phyloP scores from a whole-genome alignment of 176 grass and related monocot species.

The Musa troglodytarum region DNA sequence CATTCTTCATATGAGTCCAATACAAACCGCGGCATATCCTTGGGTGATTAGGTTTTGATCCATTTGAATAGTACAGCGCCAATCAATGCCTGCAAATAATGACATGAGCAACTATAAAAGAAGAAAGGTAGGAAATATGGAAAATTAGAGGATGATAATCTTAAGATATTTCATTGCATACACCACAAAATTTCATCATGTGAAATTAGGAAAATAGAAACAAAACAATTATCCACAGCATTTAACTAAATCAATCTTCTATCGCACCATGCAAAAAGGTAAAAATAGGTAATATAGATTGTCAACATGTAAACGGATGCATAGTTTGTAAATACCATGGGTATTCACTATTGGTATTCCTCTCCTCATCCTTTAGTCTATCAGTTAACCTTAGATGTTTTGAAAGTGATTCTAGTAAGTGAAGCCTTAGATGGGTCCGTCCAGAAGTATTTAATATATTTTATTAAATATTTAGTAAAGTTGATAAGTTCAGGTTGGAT shows the following conservation, averaged over 20 bases:
- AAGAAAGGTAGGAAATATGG: not conserved
- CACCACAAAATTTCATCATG: not conserved
- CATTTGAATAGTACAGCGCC: slow-evolving; percentile 72
- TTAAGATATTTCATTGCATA: not conserved
- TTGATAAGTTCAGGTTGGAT: no score
- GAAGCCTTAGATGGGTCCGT: no score
- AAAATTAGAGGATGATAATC: not conserved
- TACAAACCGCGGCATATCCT: slow-evolving; percentile 99
- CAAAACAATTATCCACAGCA: not conserved
- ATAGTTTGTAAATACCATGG: no score
- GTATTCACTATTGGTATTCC: no score
- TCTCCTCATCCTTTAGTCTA: no score
- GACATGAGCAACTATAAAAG: not conserved
- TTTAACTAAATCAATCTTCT: not conserved
- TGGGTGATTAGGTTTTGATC: slow-evolving; percentile 79
- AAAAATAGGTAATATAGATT: not conserved
- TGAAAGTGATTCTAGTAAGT: no score
- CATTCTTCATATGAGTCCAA: slow-evolving; percentile 99
- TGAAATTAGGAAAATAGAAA: not conserved
- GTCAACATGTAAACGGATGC: not conserved
- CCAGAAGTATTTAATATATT: no score
- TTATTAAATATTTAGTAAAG: no score
- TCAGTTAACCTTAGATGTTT: no score
- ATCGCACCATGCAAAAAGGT: not conserved
- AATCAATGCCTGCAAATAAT: slow-evolving; percentile 49